Evolutionary conservation across 148 eudicot genomes (phyloP).

Genomic region (Arbutus unedo): DNA sequence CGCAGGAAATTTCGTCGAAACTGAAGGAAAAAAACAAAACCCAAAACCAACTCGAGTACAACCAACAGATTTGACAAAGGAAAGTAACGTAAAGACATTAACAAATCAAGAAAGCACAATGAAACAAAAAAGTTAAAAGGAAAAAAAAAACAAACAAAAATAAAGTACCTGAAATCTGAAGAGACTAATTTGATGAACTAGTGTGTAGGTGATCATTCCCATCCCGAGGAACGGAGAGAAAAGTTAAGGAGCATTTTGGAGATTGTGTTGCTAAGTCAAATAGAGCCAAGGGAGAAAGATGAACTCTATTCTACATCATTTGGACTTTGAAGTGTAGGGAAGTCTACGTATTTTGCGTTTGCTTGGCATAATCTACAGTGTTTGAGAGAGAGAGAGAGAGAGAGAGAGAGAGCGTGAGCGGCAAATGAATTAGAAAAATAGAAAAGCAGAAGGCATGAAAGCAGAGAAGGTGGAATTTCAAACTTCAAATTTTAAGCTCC

Average conservation of each 20-base stretch:
- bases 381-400: not conserved
- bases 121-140: not conserved
- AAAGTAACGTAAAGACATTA: not conserved
- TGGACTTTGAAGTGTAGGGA: not conserved
- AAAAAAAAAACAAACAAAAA: not conserved
- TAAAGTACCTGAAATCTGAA: constrained; percentile 9
- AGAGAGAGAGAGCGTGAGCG: not conserved
- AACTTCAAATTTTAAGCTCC: not conserved
- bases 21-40: not conserved
- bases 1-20: not conserved
- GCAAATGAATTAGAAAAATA: not conserved
- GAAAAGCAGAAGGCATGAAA: not conserved
- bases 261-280: not conserved
- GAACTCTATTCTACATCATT: not conserved
- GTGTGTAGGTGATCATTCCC: not conserved
- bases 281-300: not conserved
- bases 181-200: not conserved
- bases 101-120: not conserved
- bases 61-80: not conserved
- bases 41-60: not conserved
- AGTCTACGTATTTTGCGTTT: not conserved
- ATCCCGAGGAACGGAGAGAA: not conserved
- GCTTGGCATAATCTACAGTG: not conserved
- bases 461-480: not conserved
- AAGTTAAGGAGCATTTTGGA: not conserved